Evolutionary conservation across 2,329 filamentous ascomycete species (phyloP), one percentile per base, ranked within the genome.

Genomic region (Aspergillus sp.): DNA sequence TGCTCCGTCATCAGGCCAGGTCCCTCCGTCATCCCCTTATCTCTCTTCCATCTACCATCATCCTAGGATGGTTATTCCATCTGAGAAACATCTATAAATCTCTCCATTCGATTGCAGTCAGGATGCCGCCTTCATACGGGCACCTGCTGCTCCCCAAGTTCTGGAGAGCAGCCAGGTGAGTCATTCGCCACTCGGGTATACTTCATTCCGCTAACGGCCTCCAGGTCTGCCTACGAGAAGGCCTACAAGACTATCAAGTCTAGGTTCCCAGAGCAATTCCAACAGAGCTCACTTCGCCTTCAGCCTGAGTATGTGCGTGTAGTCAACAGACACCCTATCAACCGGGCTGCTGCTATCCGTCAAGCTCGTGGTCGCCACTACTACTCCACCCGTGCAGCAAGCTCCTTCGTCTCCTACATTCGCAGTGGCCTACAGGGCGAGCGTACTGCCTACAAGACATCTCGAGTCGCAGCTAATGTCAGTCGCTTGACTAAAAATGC

Each of bases 401-500:
- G 72, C 60, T 79, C 77, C 64, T 85, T 87, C 72, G 82, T 84
- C 52, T 82, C 84, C 4, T 77, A 80, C 47, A 71, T 82, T 55
- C 74, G 77, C 30, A 61, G 69, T 58, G 78, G 67, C 61, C 68
- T 70, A 59, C 80, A 76, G 70, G 80, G 80, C 43, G 81, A 84
- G 53, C 80, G 82, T 50, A 74, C 83, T 25, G 78, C 81, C 1
- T 84, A 85, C 54, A 84, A 84, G 36, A 81, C 81, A 58, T 88
- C 87, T 25, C 80, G 80, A 4, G 81, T 87, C 57, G 82, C 81
- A 23, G 76, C 80, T 17, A 82, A 83, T 19, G 79, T 89, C 58
- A 83, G 81, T 32, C 85, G 87, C 63, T 84, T 90, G 60, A 87
- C 91, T 15, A 87, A 88, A 28, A 87, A 91, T 54, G 88, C 92